Evolutionary conservation across 805 yeast species (phyloP).

Genomic region (Metschnikowia henanensis): DNA sequence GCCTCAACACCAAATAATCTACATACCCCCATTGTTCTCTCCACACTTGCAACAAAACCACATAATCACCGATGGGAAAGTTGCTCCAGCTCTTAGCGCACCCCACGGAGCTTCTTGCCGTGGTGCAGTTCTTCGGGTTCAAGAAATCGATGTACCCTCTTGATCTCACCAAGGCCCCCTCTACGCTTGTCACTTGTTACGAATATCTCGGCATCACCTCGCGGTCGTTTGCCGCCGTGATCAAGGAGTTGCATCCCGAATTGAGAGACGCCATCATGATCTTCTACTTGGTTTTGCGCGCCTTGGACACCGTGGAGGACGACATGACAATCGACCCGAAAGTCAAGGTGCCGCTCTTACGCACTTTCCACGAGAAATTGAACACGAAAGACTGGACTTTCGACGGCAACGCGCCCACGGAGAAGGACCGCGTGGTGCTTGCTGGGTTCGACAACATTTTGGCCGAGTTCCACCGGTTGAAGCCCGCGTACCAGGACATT

Average conservation of each 20-base stretch:
- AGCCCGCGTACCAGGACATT: constrained; percentile 74
- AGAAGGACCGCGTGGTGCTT: constrained; percentile 78
- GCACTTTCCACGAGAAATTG: constrained; percentile 66
- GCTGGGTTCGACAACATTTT: constrained; percentile 75
- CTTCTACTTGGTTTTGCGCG: constrained; percentile 84
- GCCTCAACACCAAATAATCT: too few relatives aligned
- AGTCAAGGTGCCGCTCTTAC: constrained; percentile 71
- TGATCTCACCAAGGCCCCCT: constrained; percentile 29
- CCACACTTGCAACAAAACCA: neutral
- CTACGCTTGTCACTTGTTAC: constrained; percentile 58
- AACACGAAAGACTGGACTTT: constrained; percentile 76
- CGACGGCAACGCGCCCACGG: constrained; percentile 69
- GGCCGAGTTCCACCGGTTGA: constrained; percentile 68
- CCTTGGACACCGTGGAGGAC: constrained; percentile 94
- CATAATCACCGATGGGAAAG: constrained; percentile 52
- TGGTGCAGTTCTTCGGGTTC: constrained; percentile 54
- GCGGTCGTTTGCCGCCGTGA: constrained; percentile 93
- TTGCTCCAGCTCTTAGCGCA: constrained; percentile 57
- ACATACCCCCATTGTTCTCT: neutral
- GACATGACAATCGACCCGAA: constrained; percentile 83
- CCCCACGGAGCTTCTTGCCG: constrained; percentile 73
- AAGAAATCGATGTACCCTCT: constrained; percentile 55
- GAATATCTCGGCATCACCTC: constrained; percentile 69
- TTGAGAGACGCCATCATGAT: constrained; percentile 77
- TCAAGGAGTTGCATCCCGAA: constrained; percentile 88